A percentile compares a stretch with the other conserved stretches of the same genome.
Conservation (phyloP, 192 early-diverging fungal species). For the Coemansia sp. region DNA sequence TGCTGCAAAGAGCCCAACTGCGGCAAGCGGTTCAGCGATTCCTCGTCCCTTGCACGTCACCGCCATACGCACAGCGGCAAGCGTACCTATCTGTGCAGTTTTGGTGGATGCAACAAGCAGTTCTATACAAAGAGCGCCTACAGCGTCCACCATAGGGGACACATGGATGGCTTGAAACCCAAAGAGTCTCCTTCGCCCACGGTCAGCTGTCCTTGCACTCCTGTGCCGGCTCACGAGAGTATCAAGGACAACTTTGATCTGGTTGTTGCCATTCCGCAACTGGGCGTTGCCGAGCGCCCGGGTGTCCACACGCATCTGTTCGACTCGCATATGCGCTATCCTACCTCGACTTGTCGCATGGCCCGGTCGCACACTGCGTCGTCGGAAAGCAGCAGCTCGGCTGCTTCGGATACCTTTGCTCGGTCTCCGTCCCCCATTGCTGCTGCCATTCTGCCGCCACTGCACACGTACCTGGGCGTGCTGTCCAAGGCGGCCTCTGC, state of each 20-base stretch:
- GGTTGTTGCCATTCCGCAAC: background rate
- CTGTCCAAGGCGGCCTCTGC: constrained; percentile 22
- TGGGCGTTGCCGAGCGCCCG: constrained; percentile 13
- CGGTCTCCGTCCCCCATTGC: background rate
- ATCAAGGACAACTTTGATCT: background rate
- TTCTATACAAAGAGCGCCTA: constrained; percentile 43
- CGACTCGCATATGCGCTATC: background rate
- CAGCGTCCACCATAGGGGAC: constrained; percentile 35
- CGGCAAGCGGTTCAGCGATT: constrained; percentile 74
- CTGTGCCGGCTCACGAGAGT: background rate
- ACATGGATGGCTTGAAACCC: constrained; percentile 17
- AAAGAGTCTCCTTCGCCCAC: background rate
- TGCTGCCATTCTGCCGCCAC: constrained; percentile 6
- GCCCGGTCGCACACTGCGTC: background rate
- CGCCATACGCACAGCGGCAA: constrained; percentile 75
- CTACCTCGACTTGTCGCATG: constrained; percentile 9
- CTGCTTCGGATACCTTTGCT: too few species aligned
- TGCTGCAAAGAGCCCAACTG: constrained; percentile 65
- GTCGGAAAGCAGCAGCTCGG: background rate
- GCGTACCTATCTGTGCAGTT: constrained; percentile 65
- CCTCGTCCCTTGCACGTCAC: constrained; percentile 74
- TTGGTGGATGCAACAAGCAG: constrained; percentile 47
- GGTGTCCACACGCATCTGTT: background rate
- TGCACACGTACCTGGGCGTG: constrained; percentile 23
- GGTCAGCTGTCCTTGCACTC: constrained; percentile 7